Evolutionary conservation across 2,329 filamentous ascomycete species (phyloP), one percentile per base, ranked within the genome.

Genomic region (Xylaria sp.): DNA sequence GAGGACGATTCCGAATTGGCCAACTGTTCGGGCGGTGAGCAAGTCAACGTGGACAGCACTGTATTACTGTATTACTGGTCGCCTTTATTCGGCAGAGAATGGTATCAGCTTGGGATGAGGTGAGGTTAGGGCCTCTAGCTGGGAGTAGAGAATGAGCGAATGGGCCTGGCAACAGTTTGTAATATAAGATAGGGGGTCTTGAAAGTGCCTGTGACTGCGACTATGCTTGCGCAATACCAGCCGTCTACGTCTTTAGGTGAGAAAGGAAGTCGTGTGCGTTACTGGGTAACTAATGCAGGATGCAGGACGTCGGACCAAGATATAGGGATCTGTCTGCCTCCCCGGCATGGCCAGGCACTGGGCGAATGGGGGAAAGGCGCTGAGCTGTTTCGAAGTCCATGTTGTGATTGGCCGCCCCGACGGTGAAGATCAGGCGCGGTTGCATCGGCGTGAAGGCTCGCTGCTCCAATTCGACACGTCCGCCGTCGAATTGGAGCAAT

Each of bases 371-470:
- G 51, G 10, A 41, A 57, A 50, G 56, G 52, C 41, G 46, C 34
- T 66, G 67, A 66, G 69, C 66, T 71, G 71, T 66, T 69, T 66
- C 59, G 66, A 67, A 58, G 46, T 25, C 59, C 41, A 10, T 34
- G 62, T 31, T 54, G 12, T 71, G 58, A 73, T 73, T 73, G 71
- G 71, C 54, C 56, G 69, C 65, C 68, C 68, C 65, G 41, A 64
- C 57, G 58, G 60, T 48, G 65, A 71, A 67, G 57, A 67, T 71
- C 66, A 69, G 69, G 70, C 70, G 68, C 60, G 34, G 60, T 37
- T 70, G 67, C 67, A 67, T 71, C 59, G 59, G 62, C 39, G 25
- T 62, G 58, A 56, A 28, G 51, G 50, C 55, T 52, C 62, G 56
- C 37, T 51, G 55, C 59, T 63, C 62, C 62, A 52, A 60, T 68